Base-by-base conservation (phyloP, 2,329 filamentous ascomycete genomes). In the Dichotomopilus funicola region DNA sequence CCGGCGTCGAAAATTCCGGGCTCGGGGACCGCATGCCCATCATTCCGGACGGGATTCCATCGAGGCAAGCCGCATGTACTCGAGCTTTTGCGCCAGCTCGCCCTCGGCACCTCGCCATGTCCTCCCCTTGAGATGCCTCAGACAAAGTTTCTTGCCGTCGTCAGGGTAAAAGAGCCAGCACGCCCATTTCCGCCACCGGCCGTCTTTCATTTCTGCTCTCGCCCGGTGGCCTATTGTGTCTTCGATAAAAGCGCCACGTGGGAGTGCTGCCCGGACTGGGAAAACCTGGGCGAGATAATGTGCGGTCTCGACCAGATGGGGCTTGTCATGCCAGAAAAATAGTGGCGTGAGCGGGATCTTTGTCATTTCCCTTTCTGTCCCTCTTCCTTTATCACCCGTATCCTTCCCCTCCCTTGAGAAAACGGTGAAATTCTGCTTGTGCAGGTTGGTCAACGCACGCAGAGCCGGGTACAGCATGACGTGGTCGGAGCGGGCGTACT, bases 281-380 rank as follows among this genome's bases (percentile, higher is more conserved):
- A 81, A 82, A 1, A 81, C 73, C 0, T 73, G 69, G 0, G 67
- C 61, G 0, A 81, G 69, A 54, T 82, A 82, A 59, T 82, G 79
- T 1, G 66, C 60, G 0, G 71, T 74, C 3, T 72, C 73, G 1
- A 75, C 78, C 2, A 82, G 57, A 54, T 82, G 79, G 0, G 79
- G 78, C 60, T 82, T 82, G 57, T 82, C 79, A 54, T 81, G 78
- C 79, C 79, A 82, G 62, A 81, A 80, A 66, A 80, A 82, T 53
- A 82, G 70, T 0, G 79, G 79, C 1, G 79, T 81, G 42, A 82
- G 64, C 0, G 76, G 75, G 0, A 81, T 64, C 11, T 62, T 58
- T 12, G 49, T 31, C 19, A 27, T 27, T 27, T 27, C 3, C 19
- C 19, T 27, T 27, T 27, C 19, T 27, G 2, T 27, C 19, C 19